Evolutionary conservation across 768 basidiomycete species (phyloP).

Genomic region (Pleurotus tuber-regium): DNA sequence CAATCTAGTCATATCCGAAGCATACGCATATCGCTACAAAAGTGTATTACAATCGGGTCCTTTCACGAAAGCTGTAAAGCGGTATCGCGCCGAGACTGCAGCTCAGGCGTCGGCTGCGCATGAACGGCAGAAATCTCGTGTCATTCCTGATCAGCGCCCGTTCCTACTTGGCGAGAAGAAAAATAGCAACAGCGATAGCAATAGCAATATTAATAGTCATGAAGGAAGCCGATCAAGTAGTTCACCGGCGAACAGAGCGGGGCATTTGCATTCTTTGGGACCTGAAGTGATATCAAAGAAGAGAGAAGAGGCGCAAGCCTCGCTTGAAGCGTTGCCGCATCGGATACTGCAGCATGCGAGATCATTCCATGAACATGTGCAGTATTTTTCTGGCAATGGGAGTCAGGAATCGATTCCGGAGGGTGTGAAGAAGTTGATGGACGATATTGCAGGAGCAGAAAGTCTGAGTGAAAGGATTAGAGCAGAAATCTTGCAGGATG

Average conservation of each 20-base stretch:
- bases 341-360: slow-evolving; percentile 28
- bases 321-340: slow-evolving; percentile 31
- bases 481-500: slow-evolving; percentile 30
- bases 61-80: slow-evolving; percentile 44
- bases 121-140: neutral
- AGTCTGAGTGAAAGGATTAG: slow-evolving; percentile 28
- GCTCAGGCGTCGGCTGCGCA: too few relatives aligned
- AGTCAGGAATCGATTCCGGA: slow-evolving; percentile 22
- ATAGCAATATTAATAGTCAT: too few relatives aligned
- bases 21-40: slow-evolving; percentile 65
- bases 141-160: too few relatives aligned
- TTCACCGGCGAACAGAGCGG: neutral
- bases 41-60: slow-evolving; percentile 43
- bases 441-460: slow-evolving; percentile 32
- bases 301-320: slow-evolving; percentile 18
- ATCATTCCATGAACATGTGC: slow-evolving; percentile 29
- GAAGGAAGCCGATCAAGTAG: too few relatives aligned
- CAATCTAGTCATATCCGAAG: slow-evolving; percentile 61
- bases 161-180: neutral
- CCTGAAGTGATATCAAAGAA: slow-evolving; percentile 15
- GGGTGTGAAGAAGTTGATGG: slow-evolving; percentile 28
- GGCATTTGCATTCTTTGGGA: neutral
- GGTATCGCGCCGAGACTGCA: slow-evolving; percentile 31
- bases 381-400: slow-evolving; percentile 27
- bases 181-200: too few relatives aligned